Conservation (phyloP, 352 stramenopile species). For the Phytophthora pluvialis region DNA sequence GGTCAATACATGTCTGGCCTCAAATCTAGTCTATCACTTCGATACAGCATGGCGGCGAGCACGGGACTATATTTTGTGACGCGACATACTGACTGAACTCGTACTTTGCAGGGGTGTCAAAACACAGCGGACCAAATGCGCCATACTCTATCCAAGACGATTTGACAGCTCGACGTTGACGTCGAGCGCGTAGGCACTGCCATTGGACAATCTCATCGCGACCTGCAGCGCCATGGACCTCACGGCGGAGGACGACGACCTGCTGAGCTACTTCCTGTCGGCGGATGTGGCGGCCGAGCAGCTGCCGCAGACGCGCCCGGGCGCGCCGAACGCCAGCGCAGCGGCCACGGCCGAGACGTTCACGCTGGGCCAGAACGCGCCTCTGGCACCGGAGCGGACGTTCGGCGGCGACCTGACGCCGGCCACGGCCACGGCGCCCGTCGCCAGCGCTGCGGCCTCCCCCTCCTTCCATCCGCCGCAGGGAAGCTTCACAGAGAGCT, state of each 20-base stretch:
- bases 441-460: constrained; percentile 12
- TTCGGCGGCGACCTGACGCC: constrained; percentile 34
- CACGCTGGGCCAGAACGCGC: constrained; percentile 36
- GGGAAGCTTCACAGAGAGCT: constrained; percentile 61
- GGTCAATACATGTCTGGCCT: too few species aligned
- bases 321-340: constrained; percentile 7
- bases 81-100: not conserved
- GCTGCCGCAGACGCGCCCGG: constrained; percentile 38
- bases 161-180: constrained; percentile 28
- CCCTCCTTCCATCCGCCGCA: constrained; percentile 57
- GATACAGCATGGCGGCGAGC: not conserved
- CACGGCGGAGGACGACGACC: constrained; percentile 84
- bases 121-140: not conserved
- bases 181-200: constrained; percentile 25
- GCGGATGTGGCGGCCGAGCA: constrained; percentile 73
- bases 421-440: not conserved
- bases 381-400: constrained; percentile 37
- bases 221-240: constrained; percentile 63
- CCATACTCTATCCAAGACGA: constrained; percentile 10
- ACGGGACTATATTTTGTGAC: not conserved
- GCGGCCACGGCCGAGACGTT: constrained; percentile 37
- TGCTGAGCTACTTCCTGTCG: constrained; percentile 89
- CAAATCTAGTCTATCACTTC: not conserved
- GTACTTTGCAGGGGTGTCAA: not conserved
- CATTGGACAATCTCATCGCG: constrained; percentile 37